Base-by-base conservation (phyloP, 1,284 basidiomycete species). In the Volvariella volvacea region DNA sequence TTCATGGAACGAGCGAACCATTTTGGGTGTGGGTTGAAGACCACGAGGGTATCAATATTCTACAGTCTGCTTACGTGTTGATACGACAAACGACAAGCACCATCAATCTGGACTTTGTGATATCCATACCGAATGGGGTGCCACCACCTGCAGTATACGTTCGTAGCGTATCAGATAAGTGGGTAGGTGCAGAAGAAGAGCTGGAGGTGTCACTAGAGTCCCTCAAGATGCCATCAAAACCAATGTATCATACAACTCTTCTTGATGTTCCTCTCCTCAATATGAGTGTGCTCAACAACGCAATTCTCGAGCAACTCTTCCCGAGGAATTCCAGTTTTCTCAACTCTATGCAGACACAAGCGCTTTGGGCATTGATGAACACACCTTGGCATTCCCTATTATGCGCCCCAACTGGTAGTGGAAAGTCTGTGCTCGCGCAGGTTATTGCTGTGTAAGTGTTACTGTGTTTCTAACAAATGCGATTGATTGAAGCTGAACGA, bases 1-100 rank as follows among this genome's bases (percentile, higher is more conserved):
- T 85, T 3, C 93, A 96, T 52, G 89, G 88, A 1, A 70, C 68
- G 2, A 68, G 73, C 0, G 92, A 99, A 62, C 87, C 92, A 1
- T 97, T 99, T 66, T 96, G 92, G 81, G 65, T 99, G 40, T 99
- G 96, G 95, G 71, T 97, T 4, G 93, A 99, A 66, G 92, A 95
- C 56, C 74, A 86, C 25, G 76, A 88, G 37, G 87, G 83, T 7
- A 56, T 76, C 15, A 76, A 79, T 32, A 96, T 99, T 54, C 73
- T 95, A n/a, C 91, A 96, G 57, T 76, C 88, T 51, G 70, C 83
- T 1, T 82, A 84, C 55, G 65, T 93, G 22, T 58, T 83, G 19
- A 76, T 96, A 51, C 80, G 85, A 31, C 77, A 80, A 51, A 71
- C 73, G n/a, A 87, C 80, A 22, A 57, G 73, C 14, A 37, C 58